Percentiles rank a stretch among this genome's conserved stretches.
Evolutionary conservation across 495 filamentous ascomycete genomes (phyloP).

Genomic region (Neurospora sp.): DNA sequence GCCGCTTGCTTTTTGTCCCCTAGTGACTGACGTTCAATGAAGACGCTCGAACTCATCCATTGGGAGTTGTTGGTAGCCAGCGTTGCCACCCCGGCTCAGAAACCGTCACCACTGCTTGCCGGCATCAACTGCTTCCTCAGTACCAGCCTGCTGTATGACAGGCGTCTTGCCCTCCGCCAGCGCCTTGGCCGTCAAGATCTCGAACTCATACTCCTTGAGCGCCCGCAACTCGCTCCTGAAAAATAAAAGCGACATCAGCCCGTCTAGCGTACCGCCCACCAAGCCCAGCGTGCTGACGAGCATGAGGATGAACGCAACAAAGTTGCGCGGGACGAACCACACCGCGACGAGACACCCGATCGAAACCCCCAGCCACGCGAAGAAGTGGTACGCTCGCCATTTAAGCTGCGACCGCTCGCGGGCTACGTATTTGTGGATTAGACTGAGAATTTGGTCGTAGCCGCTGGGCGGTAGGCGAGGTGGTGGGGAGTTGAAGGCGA

Average conservation of each 20-base stretch:
- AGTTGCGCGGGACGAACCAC: slow-evolving; percentile 73
- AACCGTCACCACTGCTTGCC: slow-evolving; percentile 4
- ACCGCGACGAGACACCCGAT: slow-evolving; percentile 66
- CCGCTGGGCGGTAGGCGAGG: slow-evolving; percentile 23
- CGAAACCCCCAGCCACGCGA: slow-evolving; percentile 50
- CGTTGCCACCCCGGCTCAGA: background rate
- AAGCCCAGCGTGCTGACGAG: slow-evolving; percentile 69
- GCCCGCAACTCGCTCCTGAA: slow-evolving; percentile 72
- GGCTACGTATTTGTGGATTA: slow-evolving; percentile 52
- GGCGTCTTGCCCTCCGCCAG: slow-evolving; percentile 9
- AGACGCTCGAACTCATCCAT: background rate
- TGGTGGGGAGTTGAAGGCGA: slow-evolving; percentile 6
- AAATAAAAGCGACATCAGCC: slow-evolving; percentile 78
- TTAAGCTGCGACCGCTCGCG: slow-evolving; percentile 62
- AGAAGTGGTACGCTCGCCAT: slow-evolving; percentile 64
- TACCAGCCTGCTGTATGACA: slow-evolving; percentile 11
- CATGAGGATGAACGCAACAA: slow-evolving; percentile 70
- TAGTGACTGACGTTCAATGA: background rate
- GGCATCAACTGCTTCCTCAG: slow-evolving; percentile 13
- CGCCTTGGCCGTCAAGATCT: slow-evolving; percentile 61
- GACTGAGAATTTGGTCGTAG: slow-evolving; percentile 65
- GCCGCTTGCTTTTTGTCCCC: background rate
- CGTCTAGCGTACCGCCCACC: slow-evolving; percentile 66
- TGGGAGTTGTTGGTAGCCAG: background rate
- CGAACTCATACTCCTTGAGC: slow-evolving; percentile 92